Evolutionary conservation across 305 asterid species (phyloP).

Genomic region (Solanum hybrid): DNA sequence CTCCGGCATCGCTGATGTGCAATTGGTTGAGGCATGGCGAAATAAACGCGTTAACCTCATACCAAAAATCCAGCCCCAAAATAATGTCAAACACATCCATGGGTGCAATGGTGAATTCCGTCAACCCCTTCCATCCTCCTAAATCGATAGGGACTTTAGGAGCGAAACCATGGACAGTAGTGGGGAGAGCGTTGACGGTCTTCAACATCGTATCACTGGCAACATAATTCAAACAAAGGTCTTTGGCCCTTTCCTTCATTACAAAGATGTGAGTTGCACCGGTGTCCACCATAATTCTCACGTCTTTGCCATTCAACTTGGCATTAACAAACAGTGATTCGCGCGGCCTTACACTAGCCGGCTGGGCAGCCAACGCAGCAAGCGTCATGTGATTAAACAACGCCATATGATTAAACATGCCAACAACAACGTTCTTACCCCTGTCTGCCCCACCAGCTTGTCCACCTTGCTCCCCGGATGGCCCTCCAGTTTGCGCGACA

Average conservation of each 20-base stretch:
- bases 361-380: neutral
- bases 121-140: neutral
- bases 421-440: neutral
- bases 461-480: accelerated
- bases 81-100: neutral
- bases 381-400: neutral
- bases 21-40: neutral
- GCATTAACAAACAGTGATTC: neutral
- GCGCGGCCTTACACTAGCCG: neutral
- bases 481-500: accelerated
- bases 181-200: neutral
- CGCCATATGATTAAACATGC: neutral
- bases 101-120: neutral
- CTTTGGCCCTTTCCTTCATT: neutral
- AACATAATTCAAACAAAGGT: too few relatives aligned
- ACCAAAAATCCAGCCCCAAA: neutral
- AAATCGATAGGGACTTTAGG: too few relatives aligned
- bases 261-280: neutral
- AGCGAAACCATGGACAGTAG: neutral
- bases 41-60: neutral
- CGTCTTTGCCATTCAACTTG: neutral
- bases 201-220: neutral
- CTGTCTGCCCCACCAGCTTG: neutral
- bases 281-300: neutral
- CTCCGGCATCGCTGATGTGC: neutral